Evolutionary conservation across 495 filamentous ascomycete species (phyloP).

Genomic region (Echria macrotheca): DNA sequence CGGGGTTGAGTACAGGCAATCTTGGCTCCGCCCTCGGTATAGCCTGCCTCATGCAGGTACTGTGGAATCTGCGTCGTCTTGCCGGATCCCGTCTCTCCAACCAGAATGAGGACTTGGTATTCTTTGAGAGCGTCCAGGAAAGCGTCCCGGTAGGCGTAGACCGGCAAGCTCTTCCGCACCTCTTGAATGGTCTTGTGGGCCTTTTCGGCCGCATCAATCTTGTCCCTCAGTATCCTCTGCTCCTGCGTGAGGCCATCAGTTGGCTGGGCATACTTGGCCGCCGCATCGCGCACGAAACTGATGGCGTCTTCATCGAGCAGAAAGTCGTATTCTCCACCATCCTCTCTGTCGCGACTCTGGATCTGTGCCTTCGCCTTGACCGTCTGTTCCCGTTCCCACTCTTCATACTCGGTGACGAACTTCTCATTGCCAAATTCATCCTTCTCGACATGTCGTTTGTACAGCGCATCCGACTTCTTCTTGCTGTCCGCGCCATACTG

Average conservation of each 20-base stretch:
- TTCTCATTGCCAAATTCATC: constrained; percentile 85
- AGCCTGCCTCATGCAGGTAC: constrained; percentile 86
- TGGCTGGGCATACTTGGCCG: constrained; percentile 52
- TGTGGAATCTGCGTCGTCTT: constrained; percentile 89
- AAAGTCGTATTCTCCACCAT: constrained; percentile 88
- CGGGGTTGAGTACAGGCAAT: constrained; percentile 84
- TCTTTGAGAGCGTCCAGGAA: constrained; percentile 68
- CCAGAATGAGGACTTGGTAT: constrained; percentile 75
- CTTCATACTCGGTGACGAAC: constrained; percentile 89
- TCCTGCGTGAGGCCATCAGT: constrained; percentile 63
- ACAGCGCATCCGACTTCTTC: constrained; percentile 84
- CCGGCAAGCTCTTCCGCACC: constrained; percentile 82
- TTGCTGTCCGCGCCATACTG: constrained; percentile 90
- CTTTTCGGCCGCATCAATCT: constrained; percentile 81
- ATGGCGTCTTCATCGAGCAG: constrained; percentile 89
- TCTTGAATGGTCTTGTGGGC: constrained; percentile 83
- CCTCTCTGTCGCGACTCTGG: constrained; percentile 62
- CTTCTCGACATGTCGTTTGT: constrained; percentile 83
- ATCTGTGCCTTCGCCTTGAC: constrained; percentile 88
- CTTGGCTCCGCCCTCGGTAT: constrained; percentile 68
- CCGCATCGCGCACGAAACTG: constrained; percentile 71
- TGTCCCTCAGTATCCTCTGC: constrained; percentile 67
- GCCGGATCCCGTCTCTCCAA: constrained; percentile 83
- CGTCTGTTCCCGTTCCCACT: constrained; percentile 91
- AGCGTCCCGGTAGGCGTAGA: constrained; percentile 74